Evolutionary conservation across 768 basidiomycete species (phyloP).

Genomic region (Pleurotus sapidus): DNA sequence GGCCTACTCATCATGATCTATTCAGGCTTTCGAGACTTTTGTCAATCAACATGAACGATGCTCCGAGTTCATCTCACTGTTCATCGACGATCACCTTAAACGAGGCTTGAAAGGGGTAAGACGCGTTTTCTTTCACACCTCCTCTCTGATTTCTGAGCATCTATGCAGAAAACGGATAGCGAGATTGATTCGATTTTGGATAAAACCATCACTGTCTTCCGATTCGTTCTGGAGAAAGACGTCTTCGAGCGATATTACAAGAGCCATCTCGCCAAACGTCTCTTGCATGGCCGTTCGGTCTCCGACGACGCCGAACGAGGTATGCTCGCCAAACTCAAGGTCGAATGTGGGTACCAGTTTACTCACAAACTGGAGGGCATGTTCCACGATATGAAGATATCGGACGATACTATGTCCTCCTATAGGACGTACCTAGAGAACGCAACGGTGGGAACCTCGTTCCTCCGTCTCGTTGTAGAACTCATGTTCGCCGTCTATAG

Average conservation of each 20-base stretch:
- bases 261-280: slow-evolving; percentile 88
- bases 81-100: slow-evolving; percentile 94
- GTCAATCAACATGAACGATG: slow-evolving; percentile 85
- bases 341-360: slow-evolving; percentile 95
- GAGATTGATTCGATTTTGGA: slow-evolving; percentile 90
- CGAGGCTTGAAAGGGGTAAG: slow-evolving; percentile 92
- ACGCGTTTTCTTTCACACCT: slow-evolving; percentile 8
- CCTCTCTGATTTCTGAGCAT: slow-evolving; percentile 3
- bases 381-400: slow-evolving; percentile 96
- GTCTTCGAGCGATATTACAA: slow-evolving; percentile 99
- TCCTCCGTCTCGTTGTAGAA: neutral
- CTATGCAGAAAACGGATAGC: slow-evolving; percentile 81
- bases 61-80: slow-evolving; percentile 93
- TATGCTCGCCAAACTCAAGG: slow-evolving; percentile 96
- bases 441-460: slow-evolving; percentile 48
- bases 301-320: slow-evolving; percentile 98
- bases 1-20: neutral
- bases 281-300: slow-evolving; percentile 81
- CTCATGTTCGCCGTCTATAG: slow-evolving; percentile 35
- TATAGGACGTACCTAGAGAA: slow-evolving; percentile 64
- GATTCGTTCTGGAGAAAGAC: slow-evolving; percentile 93
- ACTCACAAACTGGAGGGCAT: slow-evolving; percentile 98
- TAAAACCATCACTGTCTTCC: slow-evolving; percentile 95
- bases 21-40: slow-evolving; percentile 88
- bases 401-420: slow-evolving; percentile 73